Evolutionary conservation across 2,329 filamentous ascomycete species (phyloP).

Genomic region (Neonectria hederae): DNA sequence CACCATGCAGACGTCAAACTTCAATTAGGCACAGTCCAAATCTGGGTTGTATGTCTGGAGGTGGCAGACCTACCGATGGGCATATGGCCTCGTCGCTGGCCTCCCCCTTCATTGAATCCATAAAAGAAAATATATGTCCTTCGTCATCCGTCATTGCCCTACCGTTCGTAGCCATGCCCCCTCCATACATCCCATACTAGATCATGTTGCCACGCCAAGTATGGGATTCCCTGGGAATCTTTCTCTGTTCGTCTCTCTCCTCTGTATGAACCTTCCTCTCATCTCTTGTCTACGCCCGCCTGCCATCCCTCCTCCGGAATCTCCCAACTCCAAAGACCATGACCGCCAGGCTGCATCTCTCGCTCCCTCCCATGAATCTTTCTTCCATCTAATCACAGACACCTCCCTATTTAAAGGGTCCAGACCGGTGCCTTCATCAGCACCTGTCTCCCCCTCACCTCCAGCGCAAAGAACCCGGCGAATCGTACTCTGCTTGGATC

Average conservation of each 20-base stretch:
- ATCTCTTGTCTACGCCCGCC: slow-evolving; percentile 9
- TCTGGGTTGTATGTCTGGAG: slow-evolving; percentile 20
- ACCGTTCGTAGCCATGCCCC: slow-evolving; percentile 22
- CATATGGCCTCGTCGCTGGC: neutral
- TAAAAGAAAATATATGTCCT: slow-evolving; percentile 32
- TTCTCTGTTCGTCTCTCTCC: slow-evolving; percentile 1
- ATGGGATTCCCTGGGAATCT: slow-evolving; percentile 6
- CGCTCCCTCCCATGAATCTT: neutral
- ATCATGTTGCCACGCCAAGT: slow-evolving; percentile 26
- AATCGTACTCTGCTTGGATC: slow-evolving; percentile 72
- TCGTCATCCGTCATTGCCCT: slow-evolving; percentile 30
- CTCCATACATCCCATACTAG: slow-evolving; percentile 20
- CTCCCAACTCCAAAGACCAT: slow-evolving; percentile 16
- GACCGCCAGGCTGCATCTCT: slow-evolving; percentile 11
- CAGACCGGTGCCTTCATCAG: slow-evolving; percentile 81
- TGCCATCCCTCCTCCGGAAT: slow-evolving; percentile 10
- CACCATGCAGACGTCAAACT: neutral
- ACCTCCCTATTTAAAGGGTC: slow-evolving; percentile 54
- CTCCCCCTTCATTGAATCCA: slow-evolving; percentile 25
- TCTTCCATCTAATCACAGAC: neutral
- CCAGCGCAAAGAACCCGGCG: slow-evolving; percentile 77
- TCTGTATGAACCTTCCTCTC: neutral
- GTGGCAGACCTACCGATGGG: slow-evolving; percentile 15
- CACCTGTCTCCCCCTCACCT: slow-evolving; percentile 80
- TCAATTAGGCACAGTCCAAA: neutral